Conservation (phyloP, 1,284 basidiomycete genomes). For the Ganoderma leucocontextum region DNA sequence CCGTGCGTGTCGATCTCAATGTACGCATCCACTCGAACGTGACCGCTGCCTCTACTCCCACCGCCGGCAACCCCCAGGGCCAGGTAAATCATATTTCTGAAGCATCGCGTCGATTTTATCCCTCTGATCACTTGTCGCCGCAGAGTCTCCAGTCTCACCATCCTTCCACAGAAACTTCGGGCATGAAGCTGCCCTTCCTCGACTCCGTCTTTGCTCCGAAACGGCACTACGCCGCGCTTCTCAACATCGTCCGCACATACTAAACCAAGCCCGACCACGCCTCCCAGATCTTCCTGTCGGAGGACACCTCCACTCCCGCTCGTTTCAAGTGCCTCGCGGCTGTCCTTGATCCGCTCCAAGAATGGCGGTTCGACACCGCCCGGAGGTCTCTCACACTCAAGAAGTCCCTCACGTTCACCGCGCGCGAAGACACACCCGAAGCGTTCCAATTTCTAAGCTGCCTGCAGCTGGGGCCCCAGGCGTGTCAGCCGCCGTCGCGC, state of each 20-base stretch:
- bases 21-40: no score
- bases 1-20: no score
- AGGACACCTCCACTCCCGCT: not conserved
- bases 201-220: not conserved
- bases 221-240: not conserved
- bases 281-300: not conserved
- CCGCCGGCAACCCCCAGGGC: no score
- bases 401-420: not conserved
- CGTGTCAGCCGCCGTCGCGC: not conserved
- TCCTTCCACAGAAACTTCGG: slow-evolving; percentile 52
- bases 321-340: no score
- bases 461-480: not conserved
- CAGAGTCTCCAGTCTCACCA: no score
- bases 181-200: not conserved
- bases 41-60: no score
- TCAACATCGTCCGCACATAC: not conserved
- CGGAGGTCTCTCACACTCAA: not conserved
- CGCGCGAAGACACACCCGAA: not conserved
- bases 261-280: not conserved
- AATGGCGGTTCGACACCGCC: not conserved
- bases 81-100: no score
- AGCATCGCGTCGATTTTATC: no score
- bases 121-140: no score
- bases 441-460: not conserved
- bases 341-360: not conserved